These are phyloP conservation scores for Geotrichum candidum DNA, from an alignment of 1,139 yeast species.

Conservation along the genomic window DNA sequence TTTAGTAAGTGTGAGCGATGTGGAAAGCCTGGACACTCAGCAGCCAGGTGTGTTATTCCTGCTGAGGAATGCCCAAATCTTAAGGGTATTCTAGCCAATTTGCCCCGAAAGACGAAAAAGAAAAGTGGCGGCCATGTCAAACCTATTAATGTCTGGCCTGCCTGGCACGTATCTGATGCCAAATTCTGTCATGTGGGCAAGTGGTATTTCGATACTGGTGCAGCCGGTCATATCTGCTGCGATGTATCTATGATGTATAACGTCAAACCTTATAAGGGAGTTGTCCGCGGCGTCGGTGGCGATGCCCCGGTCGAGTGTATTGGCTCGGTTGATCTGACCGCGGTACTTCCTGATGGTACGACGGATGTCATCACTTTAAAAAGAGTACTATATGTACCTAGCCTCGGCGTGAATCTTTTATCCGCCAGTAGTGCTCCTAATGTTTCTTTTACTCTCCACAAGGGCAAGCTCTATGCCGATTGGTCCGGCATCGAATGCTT, in stretches of 20 bases:
- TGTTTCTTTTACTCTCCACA: no score
- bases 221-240: neutral
- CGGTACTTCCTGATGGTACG: neutral
- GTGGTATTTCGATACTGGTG: neutral
- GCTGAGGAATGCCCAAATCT: neutral
- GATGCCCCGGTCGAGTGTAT: neutral
- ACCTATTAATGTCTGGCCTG: neutral
- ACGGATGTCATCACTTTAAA: neutral
- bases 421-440: neutral
- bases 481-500: no score
- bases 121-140: neutral
- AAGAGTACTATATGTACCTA: neutral
- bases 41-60: neutral
- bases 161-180: neutral
- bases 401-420: neutral
- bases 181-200: neutral
- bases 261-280: neutral
- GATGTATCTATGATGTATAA: neutral
- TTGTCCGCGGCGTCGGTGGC: neutral
- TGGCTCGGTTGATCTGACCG: neutral
- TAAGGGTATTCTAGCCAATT: neutral
- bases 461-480: no score
- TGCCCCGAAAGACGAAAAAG: neutral
- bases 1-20: neutral
- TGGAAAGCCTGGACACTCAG: neutral